Conservation (phyloP, 1,284 basidiomycete species). For the Rhodotorula sp. region DNA sequence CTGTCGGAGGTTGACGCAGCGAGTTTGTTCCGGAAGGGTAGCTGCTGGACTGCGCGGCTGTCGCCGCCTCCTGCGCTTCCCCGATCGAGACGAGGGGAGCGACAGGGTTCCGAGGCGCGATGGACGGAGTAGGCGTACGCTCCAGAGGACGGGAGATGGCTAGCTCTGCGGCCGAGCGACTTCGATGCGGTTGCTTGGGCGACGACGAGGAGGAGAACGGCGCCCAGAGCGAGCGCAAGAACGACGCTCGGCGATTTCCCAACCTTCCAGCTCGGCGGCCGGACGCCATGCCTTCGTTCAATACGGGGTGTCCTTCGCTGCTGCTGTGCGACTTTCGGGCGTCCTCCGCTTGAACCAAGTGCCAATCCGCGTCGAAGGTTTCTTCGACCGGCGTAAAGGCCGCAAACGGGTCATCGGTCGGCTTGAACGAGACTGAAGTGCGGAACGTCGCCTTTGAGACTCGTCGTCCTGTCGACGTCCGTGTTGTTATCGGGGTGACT, state of each 20-base stretch:
- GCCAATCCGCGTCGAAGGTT: background rate
- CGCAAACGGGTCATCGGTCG: slow-evolving; percentile 29
- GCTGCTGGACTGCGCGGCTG: background rate
- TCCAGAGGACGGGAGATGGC: slow-evolving; percentile 18
- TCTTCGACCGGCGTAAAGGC: background rate
- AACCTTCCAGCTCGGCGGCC: background rate
- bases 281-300: background rate
- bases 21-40: background rate
- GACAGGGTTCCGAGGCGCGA: background rate
- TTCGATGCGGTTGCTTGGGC: slow-evolving; percentile 1
- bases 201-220: background rate
- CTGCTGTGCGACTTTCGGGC: background rate
- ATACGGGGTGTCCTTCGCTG: background rate
- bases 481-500: background rate
- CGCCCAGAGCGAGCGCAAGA: slow-evolving; percentile 1
- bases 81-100: background rate
- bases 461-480: background rate
- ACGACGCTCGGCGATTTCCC: background rate
- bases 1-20: background rate
- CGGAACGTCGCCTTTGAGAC: background rate
- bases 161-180: slow-evolving; percentile 1
- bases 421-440: slow-evolving; percentile 1
- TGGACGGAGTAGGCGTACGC: background rate
- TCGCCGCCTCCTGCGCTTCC: background rate
- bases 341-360: background rate